These are phyloP conservation scores for Saccharomyces eubayanus DNA, from an alignment of 805 yeast species.

Conservation along the genomic window DNA sequence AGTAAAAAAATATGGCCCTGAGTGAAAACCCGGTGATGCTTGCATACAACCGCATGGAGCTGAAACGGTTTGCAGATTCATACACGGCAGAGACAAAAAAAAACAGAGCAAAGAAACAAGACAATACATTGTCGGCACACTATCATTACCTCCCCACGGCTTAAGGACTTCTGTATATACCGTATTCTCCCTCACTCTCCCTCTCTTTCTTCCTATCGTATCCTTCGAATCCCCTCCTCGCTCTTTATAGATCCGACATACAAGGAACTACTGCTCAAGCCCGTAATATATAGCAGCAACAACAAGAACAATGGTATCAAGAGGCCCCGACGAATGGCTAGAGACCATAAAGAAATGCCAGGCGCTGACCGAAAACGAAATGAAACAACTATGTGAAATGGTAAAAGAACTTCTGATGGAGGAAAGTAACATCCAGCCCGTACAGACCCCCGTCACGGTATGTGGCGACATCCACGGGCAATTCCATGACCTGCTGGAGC, in stretches of 20 bases:
- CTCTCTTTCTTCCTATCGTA: neutral
- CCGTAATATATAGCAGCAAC: neutral
- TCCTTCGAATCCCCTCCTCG: neutral
- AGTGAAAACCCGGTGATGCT: neutral
- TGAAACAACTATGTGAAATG: conserved; percentile 93
- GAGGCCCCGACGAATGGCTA: conserved; percentile 95
- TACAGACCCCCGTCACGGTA: conserved; percentile 85
- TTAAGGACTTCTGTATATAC: neutral
- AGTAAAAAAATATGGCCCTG: neutral
- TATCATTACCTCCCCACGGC: neutral
- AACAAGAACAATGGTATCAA: conserved; percentile 42
- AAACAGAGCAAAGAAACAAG: neutral
- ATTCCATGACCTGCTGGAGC: conserved; percentile 85
- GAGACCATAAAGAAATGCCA: conserved; percentile 88
- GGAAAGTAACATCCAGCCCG: conserved; percentile 91
- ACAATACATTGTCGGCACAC: neutral
- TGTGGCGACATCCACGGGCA: conserved; percentile 99
- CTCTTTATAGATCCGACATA: neutral
- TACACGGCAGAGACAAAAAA: neutral
- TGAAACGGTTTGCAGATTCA: neutral
- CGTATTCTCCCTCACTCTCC: too few species aligned
- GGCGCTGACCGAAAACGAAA: conserved; percentile 80
- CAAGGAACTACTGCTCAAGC: neutral
- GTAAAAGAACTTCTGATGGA: conserved; percentile 94
- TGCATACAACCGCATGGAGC: neutral